Evolutionary conservation across 805 yeast species (phyloP), one percentile per base, ranked within the genome.

Genomic region (Kodamaea leandrae): DNA sequence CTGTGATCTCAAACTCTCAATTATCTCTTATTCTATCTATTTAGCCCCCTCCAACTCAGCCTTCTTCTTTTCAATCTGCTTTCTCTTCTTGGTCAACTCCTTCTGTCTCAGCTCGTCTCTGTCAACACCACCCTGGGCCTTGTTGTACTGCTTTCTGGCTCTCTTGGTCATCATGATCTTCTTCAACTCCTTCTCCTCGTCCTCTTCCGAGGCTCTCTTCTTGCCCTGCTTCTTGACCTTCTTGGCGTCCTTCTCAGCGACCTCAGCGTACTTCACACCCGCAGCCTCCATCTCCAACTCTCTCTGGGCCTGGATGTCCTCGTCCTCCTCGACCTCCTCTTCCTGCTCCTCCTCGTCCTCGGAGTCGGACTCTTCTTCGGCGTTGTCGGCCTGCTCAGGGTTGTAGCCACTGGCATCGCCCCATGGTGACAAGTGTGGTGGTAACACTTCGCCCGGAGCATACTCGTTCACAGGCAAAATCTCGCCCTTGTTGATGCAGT

Each of bases 361-460:
- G 6, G 50, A 62, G 32, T 61, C 80, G 2, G 55, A 80, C 4
- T 57, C 80, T 2, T 58, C 83, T 2, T 57, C 84, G 12, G 65
- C 81, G 12, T 62, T 78, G 2, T 57, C 75, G 14, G 61, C 78
- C 12, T 60, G 75, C 8, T 54, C 78, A 54, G 99, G 98, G 64
- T 91, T 80, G 67, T 93, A 93, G 41, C 82, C 83, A 53, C 84
- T 88, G 36, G 90, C 77, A 68, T 93, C 99, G 53, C 98, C 98
- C 98, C 99, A 93, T 71, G 99, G 99, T 39, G 96, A 86, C 56
- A 93, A 72, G 65, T 93, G 99, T 26, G 99, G 97, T 33, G 99
- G 99, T 49, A 93, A 73, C 4, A 87, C 71, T 67, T 91, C 97
- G 42, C 99, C 99, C 4, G 96, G 96, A 32, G 95, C 85, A 59